phyloP scores from a whole-genome alignment of 2,329 filamentous ascomycete species.

The Didymella glomerata region DNA sequence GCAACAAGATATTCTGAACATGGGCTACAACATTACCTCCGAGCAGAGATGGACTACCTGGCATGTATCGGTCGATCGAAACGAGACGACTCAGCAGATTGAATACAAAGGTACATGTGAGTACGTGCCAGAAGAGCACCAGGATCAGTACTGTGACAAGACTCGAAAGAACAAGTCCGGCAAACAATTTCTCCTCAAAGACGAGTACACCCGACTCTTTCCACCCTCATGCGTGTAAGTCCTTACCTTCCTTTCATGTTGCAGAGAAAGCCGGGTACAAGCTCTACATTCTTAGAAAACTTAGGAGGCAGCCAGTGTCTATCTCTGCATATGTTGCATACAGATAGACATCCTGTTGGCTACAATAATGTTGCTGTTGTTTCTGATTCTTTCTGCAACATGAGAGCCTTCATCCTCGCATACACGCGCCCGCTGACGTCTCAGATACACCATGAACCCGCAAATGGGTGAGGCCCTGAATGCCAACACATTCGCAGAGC shows the following conservation, averaged over 20 bases:
- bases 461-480: background rate
- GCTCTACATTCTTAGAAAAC: no score
- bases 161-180: background rate
- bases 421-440: background rate
- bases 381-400: no score
- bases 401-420: no score
- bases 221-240: background rate
- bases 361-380: no score
- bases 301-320: no score
- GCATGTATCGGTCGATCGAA: background rate
- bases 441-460: background rate
- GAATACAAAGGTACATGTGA: background rate
- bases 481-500: background rate
- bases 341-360: no score
- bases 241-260: no score
- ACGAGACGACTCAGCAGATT: background rate
- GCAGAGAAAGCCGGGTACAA: no score
- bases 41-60: background rate
- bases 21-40: background rate
- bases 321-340: no score
- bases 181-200: background rate
- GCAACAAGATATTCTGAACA: background rate
- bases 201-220: background rate
- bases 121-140: background rate
- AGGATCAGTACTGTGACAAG: conserved; percentile 1